Percentiles rank a stretch among this genome's conserved stretches.
These are phyloP conservation scores for Capsicum rhomboideum DNA, from an alignment of 257 asterid genomes.

Conservation along the genomic window DNA sequence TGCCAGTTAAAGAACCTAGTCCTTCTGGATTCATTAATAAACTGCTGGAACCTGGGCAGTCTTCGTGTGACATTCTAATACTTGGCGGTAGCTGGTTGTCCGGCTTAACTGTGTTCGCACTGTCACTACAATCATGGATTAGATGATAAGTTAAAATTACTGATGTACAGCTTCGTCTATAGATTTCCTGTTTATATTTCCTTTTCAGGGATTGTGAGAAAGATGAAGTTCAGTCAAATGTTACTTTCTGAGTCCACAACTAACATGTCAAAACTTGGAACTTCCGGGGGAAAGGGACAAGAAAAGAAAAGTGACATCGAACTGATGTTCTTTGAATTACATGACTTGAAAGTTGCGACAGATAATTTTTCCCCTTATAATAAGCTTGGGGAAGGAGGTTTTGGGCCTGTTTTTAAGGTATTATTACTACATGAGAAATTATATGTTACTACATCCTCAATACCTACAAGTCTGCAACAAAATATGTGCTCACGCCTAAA, in stretches of 20 bases:
- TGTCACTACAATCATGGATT: neutral
- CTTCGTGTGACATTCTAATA: no score
- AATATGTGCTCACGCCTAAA: no score
- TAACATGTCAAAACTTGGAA: neutral
- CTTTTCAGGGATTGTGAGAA: neutral
- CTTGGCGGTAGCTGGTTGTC: no score
- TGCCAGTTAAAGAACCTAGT: no score
- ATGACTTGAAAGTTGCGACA: constrained; percentile 6
- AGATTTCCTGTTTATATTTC: neutral
- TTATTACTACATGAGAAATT: neutral
- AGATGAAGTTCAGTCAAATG: neutral
- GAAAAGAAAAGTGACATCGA: neutral
- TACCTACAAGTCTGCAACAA: no score
- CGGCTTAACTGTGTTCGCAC: no score
- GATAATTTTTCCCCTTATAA: constrained; percentile 11
- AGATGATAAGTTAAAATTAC: neutral
- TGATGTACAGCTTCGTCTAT: constrained; percentile 5
- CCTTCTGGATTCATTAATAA: no score
- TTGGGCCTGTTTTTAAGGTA: constrained; percentile 33
- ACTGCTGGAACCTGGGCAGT: no score
- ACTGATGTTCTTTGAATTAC: neutral
- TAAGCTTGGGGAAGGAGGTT: constrained; percentile 33
- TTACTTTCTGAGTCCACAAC: neutral
- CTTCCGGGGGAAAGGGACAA: neutral
- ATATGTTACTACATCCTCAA: neutral